Conservation (phyloP, 306 rosid species). For the Neltuma alba region DNA sequence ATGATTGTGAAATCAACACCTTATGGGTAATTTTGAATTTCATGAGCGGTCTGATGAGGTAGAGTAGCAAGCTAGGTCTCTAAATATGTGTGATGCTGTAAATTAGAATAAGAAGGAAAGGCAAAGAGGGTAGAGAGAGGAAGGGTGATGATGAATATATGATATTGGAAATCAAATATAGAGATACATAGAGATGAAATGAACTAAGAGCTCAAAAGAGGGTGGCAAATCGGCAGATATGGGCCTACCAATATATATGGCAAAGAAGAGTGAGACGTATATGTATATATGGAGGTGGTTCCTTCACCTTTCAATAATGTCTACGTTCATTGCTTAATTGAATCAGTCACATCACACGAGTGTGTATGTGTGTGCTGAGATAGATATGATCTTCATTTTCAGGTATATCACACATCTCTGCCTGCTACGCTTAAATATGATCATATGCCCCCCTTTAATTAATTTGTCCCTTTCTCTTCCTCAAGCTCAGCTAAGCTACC, state of each 20-base stretch:
- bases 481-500: no score
- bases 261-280: neutral
- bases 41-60: neutral
- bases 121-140: neutral
- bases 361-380: conserved; percentile 11
- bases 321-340: conserved; percentile 32
- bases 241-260: conserved; percentile 39
- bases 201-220: neutral
- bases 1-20: neutral
- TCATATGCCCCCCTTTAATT: neutral
- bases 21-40: neutral
- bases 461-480: neutral
- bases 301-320: conserved; percentile 37
- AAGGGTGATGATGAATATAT: no score
- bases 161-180: no score
- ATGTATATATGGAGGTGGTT: conserved; percentile 23
- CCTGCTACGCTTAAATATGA: neutral
- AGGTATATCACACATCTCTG: neutral
- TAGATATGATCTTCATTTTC: conserved; percentile 11
- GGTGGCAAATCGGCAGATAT: conserved; percentile 8
- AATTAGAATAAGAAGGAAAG: neutral
- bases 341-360: conserved; percentile 45
- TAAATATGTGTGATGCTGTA: neutral
- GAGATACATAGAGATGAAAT: neutral
- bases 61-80: neutral